These are phyloP conservation scores for Macrophomina phaseolina DNA, from an alignment of 2,329 filamentous ascomycete genomes.

Conservation along the genomic window DNA sequence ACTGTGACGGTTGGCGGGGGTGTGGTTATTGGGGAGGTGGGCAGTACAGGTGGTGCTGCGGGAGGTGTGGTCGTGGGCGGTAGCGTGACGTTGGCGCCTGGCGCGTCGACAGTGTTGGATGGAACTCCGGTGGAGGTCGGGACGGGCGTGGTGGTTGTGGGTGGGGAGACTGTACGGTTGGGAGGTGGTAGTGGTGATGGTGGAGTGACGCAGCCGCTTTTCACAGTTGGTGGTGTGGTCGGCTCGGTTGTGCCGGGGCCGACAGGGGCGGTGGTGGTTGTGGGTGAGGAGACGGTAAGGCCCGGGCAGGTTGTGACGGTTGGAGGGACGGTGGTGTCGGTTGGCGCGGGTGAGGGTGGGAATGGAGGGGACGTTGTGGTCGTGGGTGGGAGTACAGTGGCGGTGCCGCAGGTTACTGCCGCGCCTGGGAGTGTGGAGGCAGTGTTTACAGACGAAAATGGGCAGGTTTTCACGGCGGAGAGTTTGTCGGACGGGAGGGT, in stretches of 20 bases:
- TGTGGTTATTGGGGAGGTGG: background rate
- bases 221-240: background rate
- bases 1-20: no score
- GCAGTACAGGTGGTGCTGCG: no score
- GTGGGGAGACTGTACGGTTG: background rate
- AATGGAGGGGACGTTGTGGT: background rate
- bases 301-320: background rate
- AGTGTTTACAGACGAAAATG: background rate
- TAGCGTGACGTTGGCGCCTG: constrained; percentile 37
- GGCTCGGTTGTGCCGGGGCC: background rate
- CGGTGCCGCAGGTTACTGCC: background rate
- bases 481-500: background rate
- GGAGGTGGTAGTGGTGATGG: background rate
- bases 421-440: background rate
- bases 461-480: constrained; percentile 2
- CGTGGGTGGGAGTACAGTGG: background rate
- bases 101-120: constrained; percentile 40
- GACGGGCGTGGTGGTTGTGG: background rate
- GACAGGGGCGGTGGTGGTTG: background rate
- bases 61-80: constrained; percentile 34
- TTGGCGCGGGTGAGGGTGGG: background rate
- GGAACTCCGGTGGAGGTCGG: constrained; percentile 38
- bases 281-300: background rate
- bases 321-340: background rate
- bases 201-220: background rate